These are phyloP conservation scores for Neophaeococcomyces aloes DNA, from an alignment of 2,329 filamentous ascomycete species.

Conservation along the genomic window DNA sequence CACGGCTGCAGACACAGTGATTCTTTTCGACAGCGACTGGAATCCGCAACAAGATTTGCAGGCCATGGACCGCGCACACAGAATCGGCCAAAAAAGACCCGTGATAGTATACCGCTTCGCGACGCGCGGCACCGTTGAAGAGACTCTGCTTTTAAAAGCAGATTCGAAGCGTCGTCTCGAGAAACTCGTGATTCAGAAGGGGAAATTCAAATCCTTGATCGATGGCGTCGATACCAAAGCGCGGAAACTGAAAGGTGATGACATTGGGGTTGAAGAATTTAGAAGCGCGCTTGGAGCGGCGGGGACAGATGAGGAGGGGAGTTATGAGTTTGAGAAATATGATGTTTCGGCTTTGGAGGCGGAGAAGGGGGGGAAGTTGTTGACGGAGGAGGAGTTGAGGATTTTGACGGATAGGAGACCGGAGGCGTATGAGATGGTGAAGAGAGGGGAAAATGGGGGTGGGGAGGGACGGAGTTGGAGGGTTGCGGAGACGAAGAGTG, in stretches of 20 bases:
- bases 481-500: conserved; percentile 68
- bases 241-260: conserved; percentile 29
- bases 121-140: conserved; percentile 86
- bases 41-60: conserved; percentile 96
- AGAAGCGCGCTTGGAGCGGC: conserved; percentile 51
- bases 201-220: conserved; percentile 61
- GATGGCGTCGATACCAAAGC: conserved; percentile 43
- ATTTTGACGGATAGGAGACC: conserved; percentile 66
- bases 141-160: conserved; percentile 72
- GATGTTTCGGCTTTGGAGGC: conserved; percentile 33
- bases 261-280: conserved; percentile 50
- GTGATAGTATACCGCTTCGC: conserved; percentile 91
- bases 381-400: conserved; percentile 66
- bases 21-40: conserved; percentile 84
- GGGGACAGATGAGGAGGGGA: not conserved
- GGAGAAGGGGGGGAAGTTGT: conserved; percentile 38
- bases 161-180: conserved; percentile 87
- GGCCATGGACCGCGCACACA: conserved; percentile 87
- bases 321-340: conserved; percentile 54
- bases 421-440: conserved; percentile 60
- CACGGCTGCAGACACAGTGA: conserved; percentile 80
- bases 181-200: conserved; percentile 91
- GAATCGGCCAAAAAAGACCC: conserved; percentile 84
- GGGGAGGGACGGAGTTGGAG: conserved; percentile 48
- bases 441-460: conserved; percentile 64